Conservation (phyloP, 176 grass and related monocot species). For the Pharus latifolius region DNA sequence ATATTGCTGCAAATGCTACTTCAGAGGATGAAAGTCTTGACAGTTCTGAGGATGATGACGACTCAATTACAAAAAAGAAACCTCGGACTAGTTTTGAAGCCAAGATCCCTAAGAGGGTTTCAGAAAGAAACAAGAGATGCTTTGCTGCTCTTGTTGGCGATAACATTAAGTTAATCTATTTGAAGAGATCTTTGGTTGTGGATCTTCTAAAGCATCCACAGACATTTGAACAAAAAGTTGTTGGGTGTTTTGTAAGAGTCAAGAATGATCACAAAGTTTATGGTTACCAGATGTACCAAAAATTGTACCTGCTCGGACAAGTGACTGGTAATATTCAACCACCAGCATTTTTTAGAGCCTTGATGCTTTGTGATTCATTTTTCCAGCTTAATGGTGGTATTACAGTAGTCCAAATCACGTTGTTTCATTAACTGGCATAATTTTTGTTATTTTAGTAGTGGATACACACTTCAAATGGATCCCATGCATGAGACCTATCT, state of each 20-base stretch:
- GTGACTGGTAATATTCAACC: constrained; percentile 55
- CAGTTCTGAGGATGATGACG: constrained; percentile 36
- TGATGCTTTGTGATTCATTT: constrained; percentile 5
- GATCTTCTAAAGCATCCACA: constrained; percentile 47
- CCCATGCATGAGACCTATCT: neutral
- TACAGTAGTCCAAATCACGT: neutral
- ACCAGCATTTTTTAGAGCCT: neutral
- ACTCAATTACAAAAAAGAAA: constrained; percentile 13
- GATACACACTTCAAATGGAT: neutral
- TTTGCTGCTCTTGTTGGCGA: constrained; percentile 40
- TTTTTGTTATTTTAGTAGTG: neutral
- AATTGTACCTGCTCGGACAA: constrained; percentile 47
- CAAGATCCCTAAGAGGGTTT: constrained; percentile 28
- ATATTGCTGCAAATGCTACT: constrained; percentile 58
- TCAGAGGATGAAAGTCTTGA: constrained; percentile 34
- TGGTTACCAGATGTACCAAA: constrained; percentile 10
- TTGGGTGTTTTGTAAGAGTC: constrained; percentile 71
- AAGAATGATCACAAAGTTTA: constrained; percentile 17
- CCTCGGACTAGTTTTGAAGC: constrained; percentile 3
- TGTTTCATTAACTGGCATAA: neutral
- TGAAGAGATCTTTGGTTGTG: constrained; percentile 53
- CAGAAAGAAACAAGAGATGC: constrained; percentile 33
- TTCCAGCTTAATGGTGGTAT: neutral
- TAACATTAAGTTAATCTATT: constrained; percentile 62
- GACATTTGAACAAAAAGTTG: constrained; percentile 67